A percentile compares a stretch with the other conserved stretches of the same genome.
These are phyloP conservation scores for Eucalyptus pumila DNA, from an alignment of 345 rosid species.

Conservation along the genomic window DNA sequence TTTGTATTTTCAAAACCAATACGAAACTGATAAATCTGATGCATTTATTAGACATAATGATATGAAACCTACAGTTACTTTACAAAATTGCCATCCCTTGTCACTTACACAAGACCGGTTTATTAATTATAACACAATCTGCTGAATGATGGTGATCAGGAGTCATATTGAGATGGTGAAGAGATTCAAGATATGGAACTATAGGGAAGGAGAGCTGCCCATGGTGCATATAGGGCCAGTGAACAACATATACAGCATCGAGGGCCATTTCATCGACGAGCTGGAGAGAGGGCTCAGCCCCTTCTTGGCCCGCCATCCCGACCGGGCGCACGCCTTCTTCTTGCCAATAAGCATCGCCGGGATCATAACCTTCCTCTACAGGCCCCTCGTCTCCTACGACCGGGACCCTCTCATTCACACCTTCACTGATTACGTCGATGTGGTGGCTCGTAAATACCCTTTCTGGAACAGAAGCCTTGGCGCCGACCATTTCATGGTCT, in stretches of 20 bases:
- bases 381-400: background rate
- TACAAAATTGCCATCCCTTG: background rate
- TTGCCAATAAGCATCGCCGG: background rate
- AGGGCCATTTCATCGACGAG: constrained; percentile 12
- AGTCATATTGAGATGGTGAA: constrained; percentile 10
- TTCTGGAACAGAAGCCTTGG: constrained; percentile 6
- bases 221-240: background rate
- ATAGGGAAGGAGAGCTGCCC: constrained; percentile 7
- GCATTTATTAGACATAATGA: background rate
- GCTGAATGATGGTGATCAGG: background rate
- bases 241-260: constrained; percentile 1
- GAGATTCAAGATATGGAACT: constrained; percentile 8
- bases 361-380: background rate
- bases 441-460: background rate
- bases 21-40: accelerated
- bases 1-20: background rate
- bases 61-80: background rate
- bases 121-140: background rate
- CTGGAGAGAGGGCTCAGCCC: background rate
- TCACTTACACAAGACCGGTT: background rate
- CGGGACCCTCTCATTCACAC: background rate
- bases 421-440: background rate
- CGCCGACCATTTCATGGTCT: constrained; percentile 7
- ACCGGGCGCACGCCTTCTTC: constrained; percentile 5
- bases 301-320: background rate